phyloP scores from a whole-genome alignment of 768 basidiomycete species.

The Boletus bicolor region DNA sequence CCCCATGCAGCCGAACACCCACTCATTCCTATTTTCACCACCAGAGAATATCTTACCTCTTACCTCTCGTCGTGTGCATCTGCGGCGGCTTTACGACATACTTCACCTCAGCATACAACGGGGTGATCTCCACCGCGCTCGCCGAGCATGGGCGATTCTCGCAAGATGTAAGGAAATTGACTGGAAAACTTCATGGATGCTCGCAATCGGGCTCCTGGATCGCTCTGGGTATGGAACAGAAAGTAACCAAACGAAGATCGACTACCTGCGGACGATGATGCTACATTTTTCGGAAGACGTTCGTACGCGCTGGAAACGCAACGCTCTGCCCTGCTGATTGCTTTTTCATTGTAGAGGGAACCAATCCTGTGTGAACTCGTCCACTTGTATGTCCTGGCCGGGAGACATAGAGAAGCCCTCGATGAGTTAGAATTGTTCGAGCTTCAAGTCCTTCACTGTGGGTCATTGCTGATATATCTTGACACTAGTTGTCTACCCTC shows the following conservation, averaged over 20 bases:
- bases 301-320: slow-evolving; percentile 24
- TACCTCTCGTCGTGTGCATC: slow-evolving; percentile 65
- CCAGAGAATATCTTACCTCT: slow-evolving; percentile 46
- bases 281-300: slow-evolving; percentile 66
- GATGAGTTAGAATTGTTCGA: slow-evolving; percentile 84
- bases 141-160: slow-evolving; percentile 70
- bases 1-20: slow-evolving; percentile 28
- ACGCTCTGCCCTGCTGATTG: slow-evolving; percentile 10
- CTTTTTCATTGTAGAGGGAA: slow-evolving; percentile 53
- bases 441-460: slow-evolving; percentile 1
- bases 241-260: slow-evolving; percentile 38
- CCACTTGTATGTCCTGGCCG: slow-evolving; percentile 57
- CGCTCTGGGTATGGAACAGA: slow-evolving; percentile 29
- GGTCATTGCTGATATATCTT: slow-evolving; percentile 1
- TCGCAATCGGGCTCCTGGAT: slow-evolving; percentile 56
- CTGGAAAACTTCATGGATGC: slow-evolving; percentile 72
- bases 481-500: slow-evolving; percentile 73
- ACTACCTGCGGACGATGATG: slow-evolving; percentile 71
- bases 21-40: slow-evolving; percentile 61
- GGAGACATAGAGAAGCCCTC: slow-evolving; percentile 64
- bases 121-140: slow-evolving; percentile 60
- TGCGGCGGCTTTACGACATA: slow-evolving; percentile 72
- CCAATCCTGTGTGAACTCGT: slow-evolving; percentile 72
- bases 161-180: slow-evolving; percentile 73
- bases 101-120: slow-evolving; percentile 69